These are phyloP conservation scores for Chytriomyces hyalinus DNA, from an alignment of 192 early-diverging fungal species.

Conservation along the genomic window DNA sequence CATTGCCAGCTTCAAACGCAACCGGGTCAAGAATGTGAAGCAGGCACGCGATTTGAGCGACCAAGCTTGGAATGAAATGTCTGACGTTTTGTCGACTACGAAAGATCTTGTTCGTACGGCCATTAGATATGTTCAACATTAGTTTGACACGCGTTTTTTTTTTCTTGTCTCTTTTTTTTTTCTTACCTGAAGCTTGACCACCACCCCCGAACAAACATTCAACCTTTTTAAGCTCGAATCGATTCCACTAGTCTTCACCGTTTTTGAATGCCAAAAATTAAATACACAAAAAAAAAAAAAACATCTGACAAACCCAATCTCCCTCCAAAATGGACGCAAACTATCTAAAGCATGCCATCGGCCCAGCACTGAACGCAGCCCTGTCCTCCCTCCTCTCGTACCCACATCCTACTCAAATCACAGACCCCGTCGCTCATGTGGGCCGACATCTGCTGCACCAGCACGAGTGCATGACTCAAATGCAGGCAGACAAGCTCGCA, in stretches of 20 bases:
- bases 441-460: constrained; percentile 21
- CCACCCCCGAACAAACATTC: too few relatives aligned
- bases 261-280: too few relatives aligned
- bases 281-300: too few relatives aligned
- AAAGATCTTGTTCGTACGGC: constrained; percentile 27
- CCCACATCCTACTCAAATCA: constrained; percentile 22
- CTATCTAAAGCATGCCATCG: constrained; percentile 36
- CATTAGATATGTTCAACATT: constrained; percentile 5
- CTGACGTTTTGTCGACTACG: constrained; percentile 13
- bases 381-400: constrained; percentile 27
- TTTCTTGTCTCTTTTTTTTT: too few relatives aligned
- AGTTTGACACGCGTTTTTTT: too few relatives aligned
- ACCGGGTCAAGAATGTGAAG: constrained; percentile 30
- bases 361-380: constrained; percentile 28
- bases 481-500: not conserved
- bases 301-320: not conserved
- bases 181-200: too few relatives aligned
- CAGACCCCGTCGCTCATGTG: constrained; percentile 19
- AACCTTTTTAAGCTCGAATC: too few relatives aligned
- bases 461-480: not conserved
- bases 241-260: too few relatives aligned
- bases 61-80: constrained; percentile 30
- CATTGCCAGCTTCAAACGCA: not conserved
- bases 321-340: constrained; percentile 33
- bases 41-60: constrained; percentile 10